phyloP scores from a whole-genome alignment of 345 rosid species.

The Moricandia moricandioides region DNA sequence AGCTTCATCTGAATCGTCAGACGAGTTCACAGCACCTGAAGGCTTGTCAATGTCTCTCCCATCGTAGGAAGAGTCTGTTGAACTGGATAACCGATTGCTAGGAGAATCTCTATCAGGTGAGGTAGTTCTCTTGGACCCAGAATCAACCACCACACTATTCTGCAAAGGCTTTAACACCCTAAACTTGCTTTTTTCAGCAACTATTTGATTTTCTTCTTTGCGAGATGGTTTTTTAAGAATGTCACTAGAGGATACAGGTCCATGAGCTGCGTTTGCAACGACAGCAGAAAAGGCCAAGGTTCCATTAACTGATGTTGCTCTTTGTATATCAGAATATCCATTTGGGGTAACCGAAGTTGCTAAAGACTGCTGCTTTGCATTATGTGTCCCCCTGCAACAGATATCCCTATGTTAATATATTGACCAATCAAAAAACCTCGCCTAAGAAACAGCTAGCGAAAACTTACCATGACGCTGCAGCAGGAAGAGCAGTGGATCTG shows the following conservation, averaged over 20 bases:
- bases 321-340: conserved; percentile 52
- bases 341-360: conserved; percentile 43
- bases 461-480: conserved; percentile 74
- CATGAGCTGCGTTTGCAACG: conserved; percentile 44
- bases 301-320: conserved; percentile 41
- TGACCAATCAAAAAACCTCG: conserved; percentile 4
- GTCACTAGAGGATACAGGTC: conserved; percentile 33
- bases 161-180: conserved; percentile 40
- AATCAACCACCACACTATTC: conserved; percentile 33
- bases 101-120: conserved; percentile 34
- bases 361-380: conserved; percentile 45
- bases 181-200: conserved; percentile 34
- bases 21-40: conserved; percentile 29
- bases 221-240: conserved; percentile 34
- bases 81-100: conserved; percentile 35
- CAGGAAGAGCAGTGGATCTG: conserved; percentile 62
- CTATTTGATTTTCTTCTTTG: conserved; percentile 35
- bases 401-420: background rate
- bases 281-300: conserved; percentile 45
- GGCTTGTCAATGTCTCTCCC: conserved; percentile 22
- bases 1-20: conserved; percentile 26
- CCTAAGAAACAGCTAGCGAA: background rate
- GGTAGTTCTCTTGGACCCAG: conserved; percentile 38
- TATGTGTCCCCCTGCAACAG: conserved; percentile 57
- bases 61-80: conserved; percentile 32